These are phyloP conservation scores for Magnaporthiopsis poae DNA, from an alignment of 2,329 filamentous ascomycete species.

Conservation along the genomic window DNA sequence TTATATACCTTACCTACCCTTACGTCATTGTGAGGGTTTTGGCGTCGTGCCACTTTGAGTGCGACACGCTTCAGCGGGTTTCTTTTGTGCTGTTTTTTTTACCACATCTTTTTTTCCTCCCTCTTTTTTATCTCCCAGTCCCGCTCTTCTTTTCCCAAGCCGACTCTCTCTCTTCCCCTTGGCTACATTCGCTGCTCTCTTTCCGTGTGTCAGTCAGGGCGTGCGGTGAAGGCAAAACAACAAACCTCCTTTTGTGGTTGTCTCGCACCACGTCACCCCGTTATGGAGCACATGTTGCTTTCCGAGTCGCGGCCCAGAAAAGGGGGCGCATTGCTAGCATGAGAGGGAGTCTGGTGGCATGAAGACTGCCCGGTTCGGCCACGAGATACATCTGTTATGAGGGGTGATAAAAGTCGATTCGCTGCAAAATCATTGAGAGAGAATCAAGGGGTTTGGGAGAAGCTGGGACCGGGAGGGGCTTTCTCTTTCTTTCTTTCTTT, in stretches of 20 bases:
- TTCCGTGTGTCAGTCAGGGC: background rate
- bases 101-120: background rate
- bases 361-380: background rate
- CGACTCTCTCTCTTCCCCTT: background rate
- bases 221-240: background rate
- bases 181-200: constrained; percentile 1
- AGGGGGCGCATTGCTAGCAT: background rate
- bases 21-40: no score
- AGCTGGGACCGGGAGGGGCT: background rate
- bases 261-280: background rate
- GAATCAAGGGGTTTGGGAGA: background rate
- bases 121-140: constrained; percentile 1
- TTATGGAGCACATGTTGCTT: background rate
- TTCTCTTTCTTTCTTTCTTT: background rate
- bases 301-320: background rate
- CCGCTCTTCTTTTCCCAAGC: background rate
- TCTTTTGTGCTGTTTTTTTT: background rate
- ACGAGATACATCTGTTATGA: background rate
- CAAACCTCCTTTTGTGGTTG: background rate
- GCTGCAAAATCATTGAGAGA: no score
- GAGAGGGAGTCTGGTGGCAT: background rate
- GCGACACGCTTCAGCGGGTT: background rate
- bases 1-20: background rate
- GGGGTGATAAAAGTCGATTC: background rate
- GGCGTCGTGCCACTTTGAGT: background rate